Percentiles rank a stretch among this genome's conserved stretches.
Conservation (phyloP, 495 filamentous ascomycete genomes). For the Annulohypoxylon maeteangense region DNA sequence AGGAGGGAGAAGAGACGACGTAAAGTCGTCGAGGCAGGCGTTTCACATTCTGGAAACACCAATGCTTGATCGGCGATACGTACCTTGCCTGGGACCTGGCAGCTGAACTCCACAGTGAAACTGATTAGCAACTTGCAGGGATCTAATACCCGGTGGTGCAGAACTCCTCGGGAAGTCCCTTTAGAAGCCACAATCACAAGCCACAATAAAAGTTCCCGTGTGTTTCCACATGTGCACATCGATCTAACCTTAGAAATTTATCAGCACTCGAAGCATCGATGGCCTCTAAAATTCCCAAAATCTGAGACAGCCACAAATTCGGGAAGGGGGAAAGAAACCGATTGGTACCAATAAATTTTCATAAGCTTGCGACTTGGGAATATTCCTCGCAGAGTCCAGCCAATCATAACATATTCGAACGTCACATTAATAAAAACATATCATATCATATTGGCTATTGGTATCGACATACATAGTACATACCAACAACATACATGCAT, state of each 20-base stretch:
- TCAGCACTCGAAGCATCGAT: neutral
- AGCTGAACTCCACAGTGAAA: constrained; percentile 22
- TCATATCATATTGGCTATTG: neutral
- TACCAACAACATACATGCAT: neutral
- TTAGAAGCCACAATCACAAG: neutral
- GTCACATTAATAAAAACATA: neutral
- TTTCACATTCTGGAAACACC: constrained; percentile 33
- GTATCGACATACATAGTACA: neutral
- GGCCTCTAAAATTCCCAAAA: neutral
- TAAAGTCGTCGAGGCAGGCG: constrained; percentile 26
- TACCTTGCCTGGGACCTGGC: constrained; percentile 25
- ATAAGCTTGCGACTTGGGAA: neutral
- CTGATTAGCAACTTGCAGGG: neutral
- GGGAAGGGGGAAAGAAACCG: constrained; percentile 5
- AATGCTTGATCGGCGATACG: constrained; percentile 22
- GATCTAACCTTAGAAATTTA: neutral
- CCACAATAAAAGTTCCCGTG: neutral
- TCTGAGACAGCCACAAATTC: constrained; percentile 2
- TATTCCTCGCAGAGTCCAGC: neutral
- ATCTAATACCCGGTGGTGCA: neutral
- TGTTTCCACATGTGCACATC: neutral
- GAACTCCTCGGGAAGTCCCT: neutral
- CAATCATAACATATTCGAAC: neutral
- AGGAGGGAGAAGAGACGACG: constrained; percentile 16
- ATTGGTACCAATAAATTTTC: neutral